phyloP scores from a whole-genome alignment of 192 early-diverging fungal genomes.

The Mortierella hygrophila region DNA sequence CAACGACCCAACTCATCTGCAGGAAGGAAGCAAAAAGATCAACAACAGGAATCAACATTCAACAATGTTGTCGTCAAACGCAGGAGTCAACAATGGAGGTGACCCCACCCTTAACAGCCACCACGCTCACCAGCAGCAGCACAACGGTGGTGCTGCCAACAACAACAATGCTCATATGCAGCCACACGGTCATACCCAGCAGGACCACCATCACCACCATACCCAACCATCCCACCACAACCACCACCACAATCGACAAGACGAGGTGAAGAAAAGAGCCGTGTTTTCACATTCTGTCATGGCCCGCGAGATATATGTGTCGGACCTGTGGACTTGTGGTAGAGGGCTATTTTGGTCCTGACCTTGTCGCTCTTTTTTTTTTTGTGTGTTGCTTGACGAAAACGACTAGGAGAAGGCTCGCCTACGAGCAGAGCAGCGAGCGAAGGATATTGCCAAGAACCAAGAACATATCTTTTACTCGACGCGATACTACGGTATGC shows the following conservation, averaged over 20 bases:
- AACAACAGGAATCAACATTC: neutral
- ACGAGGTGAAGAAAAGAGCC: constrained; percentile 18
- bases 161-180: neutral
- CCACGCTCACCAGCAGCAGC: constrained; percentile 21
- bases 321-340: neutral
- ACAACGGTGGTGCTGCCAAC: constrained; percentile 11
- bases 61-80: constrained; percentile 20
- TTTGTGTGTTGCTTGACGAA: neutral
- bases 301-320: neutral
- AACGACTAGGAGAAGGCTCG: constrained; percentile 36
- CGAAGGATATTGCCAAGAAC: constrained; percentile 56
- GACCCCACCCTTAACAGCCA: constrained; percentile 21
- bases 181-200: constrained; percentile 16
- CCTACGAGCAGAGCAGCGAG: constrained; percentile 45
- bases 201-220: constrained; percentile 29
- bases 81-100: neutral
- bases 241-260: constrained; percentile 27
- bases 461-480: constrained; percentile 58
- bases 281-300: neutral
- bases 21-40: neutral
- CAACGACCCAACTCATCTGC: neutral
- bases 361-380: neutral
- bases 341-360: too few species aligned
- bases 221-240: constrained; percentile 10
- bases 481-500: constrained; percentile 55